phyloP scores from a whole-genome alignment of 805 yeast genomes.

The Candida xiaguanensis region DNA sequence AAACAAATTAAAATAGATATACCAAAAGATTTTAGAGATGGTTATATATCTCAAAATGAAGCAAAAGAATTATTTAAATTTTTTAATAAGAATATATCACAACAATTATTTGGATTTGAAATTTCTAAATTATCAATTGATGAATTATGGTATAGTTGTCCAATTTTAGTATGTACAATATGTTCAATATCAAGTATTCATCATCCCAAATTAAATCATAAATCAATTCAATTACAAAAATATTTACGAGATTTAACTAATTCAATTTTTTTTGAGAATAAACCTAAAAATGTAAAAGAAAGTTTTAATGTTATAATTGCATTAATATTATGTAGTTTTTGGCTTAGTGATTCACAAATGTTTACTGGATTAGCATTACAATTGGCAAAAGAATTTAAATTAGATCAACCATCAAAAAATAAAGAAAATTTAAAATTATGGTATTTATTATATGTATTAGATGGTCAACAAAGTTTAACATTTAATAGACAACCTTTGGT shows the following conservation, averaged over 20 bases:
- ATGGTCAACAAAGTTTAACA: constrained; percentile 66
- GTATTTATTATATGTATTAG: constrained; percentile 62
- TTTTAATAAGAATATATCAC: constrained; percentile 54
- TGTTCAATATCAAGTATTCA: constrained; percentile 62
- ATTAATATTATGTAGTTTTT: constrained; percentile 61
- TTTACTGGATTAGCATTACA: constrained; percentile 68
- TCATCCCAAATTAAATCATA: constrained; percentile 41
- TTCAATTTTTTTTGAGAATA: constrained; percentile 29
- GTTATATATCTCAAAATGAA: constrained; percentile 32
- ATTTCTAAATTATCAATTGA: constrained; percentile 47
- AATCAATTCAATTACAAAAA: constrained; percentile 23
- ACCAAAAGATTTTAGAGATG: constrained; percentile 32
- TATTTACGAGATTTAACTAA: constrained; percentile 34
- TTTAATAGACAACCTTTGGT: constrained; percentile 56
- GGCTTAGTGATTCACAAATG: constrained; percentile 64
- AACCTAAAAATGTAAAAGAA: constrained; percentile 42
- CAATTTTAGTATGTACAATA: constrained; percentile 55
- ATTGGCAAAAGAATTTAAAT: constrained; percentile 51
- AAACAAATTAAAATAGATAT: constrained; percentile 5
- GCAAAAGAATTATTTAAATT: constrained; percentile 48
- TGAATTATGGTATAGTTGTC: constrained; percentile 51
- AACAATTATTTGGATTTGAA: constrained; percentile 65
- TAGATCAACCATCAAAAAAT: constrained; percentile 32
- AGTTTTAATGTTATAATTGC: constrained; percentile 62
- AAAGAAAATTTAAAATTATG: constrained; percentile 55